A percentile compares a stretch with the other conserved stretches of the same genome.
These are phyloP conservation scores for Tripterygium wilfordii DNA, from an alignment of 177 flowering plant species.

Conservation along the genomic window DNA sequence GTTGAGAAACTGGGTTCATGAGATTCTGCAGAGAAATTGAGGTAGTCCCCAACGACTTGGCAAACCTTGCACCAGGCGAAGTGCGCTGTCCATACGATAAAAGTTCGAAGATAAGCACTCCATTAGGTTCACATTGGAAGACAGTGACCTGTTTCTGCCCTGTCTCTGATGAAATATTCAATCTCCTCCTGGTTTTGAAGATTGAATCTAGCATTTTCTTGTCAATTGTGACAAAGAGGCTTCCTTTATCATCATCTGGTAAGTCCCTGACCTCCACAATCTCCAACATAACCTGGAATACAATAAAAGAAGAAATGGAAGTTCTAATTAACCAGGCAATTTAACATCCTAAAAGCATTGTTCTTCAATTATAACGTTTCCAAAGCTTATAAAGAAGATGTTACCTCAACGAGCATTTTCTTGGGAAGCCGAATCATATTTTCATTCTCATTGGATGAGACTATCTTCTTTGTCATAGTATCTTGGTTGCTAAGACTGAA, in stretches of 20 bases:
- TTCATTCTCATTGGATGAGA: conserved; percentile 17
- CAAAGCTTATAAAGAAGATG: no score
- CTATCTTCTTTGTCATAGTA: conserved; percentile 25
- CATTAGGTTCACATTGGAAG: conserved; percentile 16
- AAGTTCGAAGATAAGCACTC: conserved; percentile 16
- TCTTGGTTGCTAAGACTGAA: no score
- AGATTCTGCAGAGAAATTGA: conserved; percentile 9
- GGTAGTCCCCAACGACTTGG: conserved; percentile 8
- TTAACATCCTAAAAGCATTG: no score
- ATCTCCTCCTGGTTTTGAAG: conserved; percentile 9
- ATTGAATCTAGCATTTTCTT: conserved; percentile 11
- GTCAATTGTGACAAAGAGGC: conserved; percentile 8
- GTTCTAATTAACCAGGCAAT: no score
- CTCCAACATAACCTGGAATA: conserved; percentile 13
- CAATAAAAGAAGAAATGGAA: not conserved
- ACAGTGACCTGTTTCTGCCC: conserved; percentile 13
- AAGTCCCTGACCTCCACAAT: conserved; percentile 10
- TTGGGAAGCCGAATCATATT: conserved; percentile 36
- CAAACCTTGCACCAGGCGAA: not conserved
- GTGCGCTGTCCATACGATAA: not conserved
- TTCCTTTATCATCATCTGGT: conserved; percentile 4
- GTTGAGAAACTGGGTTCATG: conserved; percentile 1
- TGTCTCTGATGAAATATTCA: conserved; percentile 10
- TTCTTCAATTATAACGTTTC: no score
- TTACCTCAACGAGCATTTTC: conserved; percentile 61